A percentile compares a stretch with the other conserved stretches of the same genome.
These are phyloP conservation scores for Pseudogymnoascus verrucosus DNA, from an alignment of 2,329 filamentous ascomycete genomes.

Conservation along the genomic window DNA sequence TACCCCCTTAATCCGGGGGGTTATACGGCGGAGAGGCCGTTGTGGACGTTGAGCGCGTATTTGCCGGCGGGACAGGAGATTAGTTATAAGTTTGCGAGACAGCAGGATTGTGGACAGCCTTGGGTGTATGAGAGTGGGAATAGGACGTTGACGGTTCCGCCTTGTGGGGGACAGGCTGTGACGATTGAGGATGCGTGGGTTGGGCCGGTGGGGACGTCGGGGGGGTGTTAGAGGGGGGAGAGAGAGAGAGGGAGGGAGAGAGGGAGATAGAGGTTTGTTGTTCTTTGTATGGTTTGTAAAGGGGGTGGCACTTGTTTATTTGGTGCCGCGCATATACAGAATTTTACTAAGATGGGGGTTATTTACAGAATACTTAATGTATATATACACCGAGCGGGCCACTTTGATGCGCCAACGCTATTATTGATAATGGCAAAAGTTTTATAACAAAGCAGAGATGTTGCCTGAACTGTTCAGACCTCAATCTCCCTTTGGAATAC, in stretches of 20 bases:
- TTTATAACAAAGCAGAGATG: no score
- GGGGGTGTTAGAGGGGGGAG: neutral
- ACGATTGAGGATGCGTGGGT: slow-evolving; percentile 34
- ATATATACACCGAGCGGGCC: neutral
- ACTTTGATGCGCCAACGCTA: no score
- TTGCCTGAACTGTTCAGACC: no score
- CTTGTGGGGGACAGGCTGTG: slow-evolving; percentile 26
- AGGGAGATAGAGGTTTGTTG: neutral
- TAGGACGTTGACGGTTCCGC: slow-evolving; percentile 33
- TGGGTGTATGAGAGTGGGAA: slow-evolving; percentile 39
- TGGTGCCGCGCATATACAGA: neutral
- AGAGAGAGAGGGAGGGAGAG: neutral
- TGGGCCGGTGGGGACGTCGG: slow-evolving; percentile 23
- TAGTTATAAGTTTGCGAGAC: slow-evolving; percentile 39
- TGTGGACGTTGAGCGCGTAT: slow-evolving; percentile 37
- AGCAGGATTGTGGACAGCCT: slow-evolving; percentile 35
- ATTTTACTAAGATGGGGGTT: neutral
- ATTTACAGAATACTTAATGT: neutral
- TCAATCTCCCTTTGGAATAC: neutral
- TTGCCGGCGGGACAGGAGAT: slow-evolving; percentile 35
- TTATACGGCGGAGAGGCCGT: slow-evolving; percentile 42
- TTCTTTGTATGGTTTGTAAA: neutral
- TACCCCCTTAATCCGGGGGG: slow-evolving; percentile 46
- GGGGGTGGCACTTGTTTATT: neutral
- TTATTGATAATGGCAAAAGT: no score